Percentiles rank a stretch among this genome's conserved stretches.
Conservation (phyloP, 1,284 basidiomycete genomes). For the Phellopilus nigrolimitatus region DNA sequence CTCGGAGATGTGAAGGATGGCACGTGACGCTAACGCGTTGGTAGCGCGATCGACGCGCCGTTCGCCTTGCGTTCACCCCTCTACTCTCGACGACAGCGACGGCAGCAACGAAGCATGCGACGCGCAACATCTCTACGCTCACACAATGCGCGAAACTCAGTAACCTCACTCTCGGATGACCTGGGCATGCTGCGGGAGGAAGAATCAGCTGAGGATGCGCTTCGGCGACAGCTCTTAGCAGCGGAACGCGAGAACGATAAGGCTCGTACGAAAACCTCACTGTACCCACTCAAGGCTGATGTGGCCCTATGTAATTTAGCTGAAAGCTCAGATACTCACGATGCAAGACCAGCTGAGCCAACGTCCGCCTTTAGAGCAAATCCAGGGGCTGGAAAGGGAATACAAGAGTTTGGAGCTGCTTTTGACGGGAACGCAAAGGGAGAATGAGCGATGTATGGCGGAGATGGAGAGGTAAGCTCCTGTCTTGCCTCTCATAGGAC, state of each 20-base stretch:
- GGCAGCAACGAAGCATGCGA: constrained; percentile 34
- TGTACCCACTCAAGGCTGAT: background rate
- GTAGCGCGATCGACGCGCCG: background rate
- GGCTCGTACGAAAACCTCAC: constrained; percentile 32
- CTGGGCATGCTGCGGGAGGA: constrained; percentile 57
- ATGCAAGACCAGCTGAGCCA: constrained; percentile 59
- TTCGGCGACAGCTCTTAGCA: constrained; percentile 62
- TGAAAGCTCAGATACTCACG: constrained; percentile 52
- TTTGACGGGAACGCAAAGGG: constrained; percentile 67
- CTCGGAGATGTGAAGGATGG: too few species aligned
- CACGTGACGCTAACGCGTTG: background rate
- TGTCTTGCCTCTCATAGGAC: background rate
- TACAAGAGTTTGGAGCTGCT: constrained; percentile 67
- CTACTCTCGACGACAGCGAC: background rate
- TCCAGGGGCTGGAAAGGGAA: constrained; percentile 62
- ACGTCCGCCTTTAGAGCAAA: constrained; percentile 57
- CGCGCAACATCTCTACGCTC: constrained; percentile 49
- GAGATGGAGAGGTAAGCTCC: constrained; percentile 58
- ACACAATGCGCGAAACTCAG: constrained; percentile 45
- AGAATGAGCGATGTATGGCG: constrained; percentile 74
- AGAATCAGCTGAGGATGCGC: constrained; percentile 53
- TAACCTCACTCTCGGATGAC: constrained; percentile 47
- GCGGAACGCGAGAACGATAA: constrained; percentile 69
- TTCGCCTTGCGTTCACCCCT: too few species aligned
- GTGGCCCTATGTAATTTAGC: constrained; percentile 32